phyloP scores from a whole-genome alignment of 176 grass and related monocot species.

The Carex littledalei region DNA sequence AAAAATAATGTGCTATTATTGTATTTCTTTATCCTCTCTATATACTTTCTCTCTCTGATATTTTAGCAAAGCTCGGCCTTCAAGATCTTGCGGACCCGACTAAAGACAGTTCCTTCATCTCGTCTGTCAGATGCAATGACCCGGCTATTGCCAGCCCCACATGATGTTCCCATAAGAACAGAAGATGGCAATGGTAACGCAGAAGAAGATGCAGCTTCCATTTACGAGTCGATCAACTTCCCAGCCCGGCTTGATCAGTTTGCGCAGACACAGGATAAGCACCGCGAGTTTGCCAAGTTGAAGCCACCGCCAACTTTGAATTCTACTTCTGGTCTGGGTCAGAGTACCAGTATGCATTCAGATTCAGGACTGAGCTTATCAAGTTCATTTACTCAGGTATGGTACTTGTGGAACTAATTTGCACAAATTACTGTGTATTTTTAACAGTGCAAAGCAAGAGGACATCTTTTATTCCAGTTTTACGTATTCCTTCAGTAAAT shows the following conservation, averaged over 20 bases:
- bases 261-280: slow-evolving; percentile 55
- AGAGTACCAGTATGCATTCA: background rate
- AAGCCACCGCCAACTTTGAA: slow-evolving; percentile 1
- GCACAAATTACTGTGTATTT: background rate
- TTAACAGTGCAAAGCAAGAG: background rate
- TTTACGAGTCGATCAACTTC: slow-evolving; percentile 72
- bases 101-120: slow-evolving; percentile 83
- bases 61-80: slow-evolving; percentile 95
- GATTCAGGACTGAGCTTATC: background rate
- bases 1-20: background rate
- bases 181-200: slow-evolving; percentile 56
- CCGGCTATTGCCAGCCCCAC: slow-evolving; percentile 47
- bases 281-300: slow-evolving; percentile 48
- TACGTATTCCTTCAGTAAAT: background rate
- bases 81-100: slow-evolving; percentile 84
- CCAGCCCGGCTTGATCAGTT: slow-evolving; percentile 67
- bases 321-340: background rate
- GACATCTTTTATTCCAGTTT: background rate
- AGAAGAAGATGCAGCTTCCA: slow-evolving; percentile 49
- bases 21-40: background rate
- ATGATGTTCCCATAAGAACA: slow-evolving; percentile 67
- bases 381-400: slow-evolving; percentile 23
- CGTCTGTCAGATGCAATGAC: slow-evolving; percentile 46
- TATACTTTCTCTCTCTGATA: slow-evolving; percentile 3
- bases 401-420: background rate